A percentile compares a stretch with the other conserved stretches of the same genome.
These are phyloP conservation scores for Fimicolochytrium jonesii DNA, from an alignment of 192 early-diverging fungal species.

Conservation along the genomic window DNA sequence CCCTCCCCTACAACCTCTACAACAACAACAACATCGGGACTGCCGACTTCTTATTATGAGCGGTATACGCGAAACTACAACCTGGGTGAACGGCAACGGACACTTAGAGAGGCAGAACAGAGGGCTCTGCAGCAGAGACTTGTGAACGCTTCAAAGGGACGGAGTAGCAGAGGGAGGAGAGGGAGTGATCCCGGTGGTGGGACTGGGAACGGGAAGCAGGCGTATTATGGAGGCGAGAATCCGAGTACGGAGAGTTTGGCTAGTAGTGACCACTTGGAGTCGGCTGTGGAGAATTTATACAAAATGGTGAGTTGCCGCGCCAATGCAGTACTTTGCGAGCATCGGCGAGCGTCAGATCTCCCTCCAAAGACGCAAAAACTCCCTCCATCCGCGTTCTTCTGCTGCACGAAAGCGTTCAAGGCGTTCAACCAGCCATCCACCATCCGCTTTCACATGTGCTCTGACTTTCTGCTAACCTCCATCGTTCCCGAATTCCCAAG, in stretches of 20 bases:
- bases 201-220: neutral
- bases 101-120: neutral
- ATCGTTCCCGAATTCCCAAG: no score
- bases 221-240: no score
- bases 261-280: constrained; percentile 22
- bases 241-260: no score
- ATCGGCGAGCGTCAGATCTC: no score
- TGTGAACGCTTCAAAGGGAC: neutral
- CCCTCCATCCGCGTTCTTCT: no score
- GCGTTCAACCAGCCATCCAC: no score
- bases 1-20: no score
- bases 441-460: no score
- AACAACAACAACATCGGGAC: constrained; percentile 15
- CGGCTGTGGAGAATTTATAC: constrained; percentile 31
- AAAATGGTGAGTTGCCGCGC: constrained; percentile 19
- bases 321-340: no score
- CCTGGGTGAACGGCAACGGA: constrained; percentile 23
- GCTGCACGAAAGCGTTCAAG: no score
- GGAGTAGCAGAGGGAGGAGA: neutral
- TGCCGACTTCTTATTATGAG: constrained; percentile 28
- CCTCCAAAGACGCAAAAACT: no score
- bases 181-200: neutral
- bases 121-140: neutral
- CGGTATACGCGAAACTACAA: constrained; percentile 31
- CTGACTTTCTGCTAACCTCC: no score